Conservation (phyloP, 495 filamentous ascomycete genomes). For the Penicillium soppii region DNA sequence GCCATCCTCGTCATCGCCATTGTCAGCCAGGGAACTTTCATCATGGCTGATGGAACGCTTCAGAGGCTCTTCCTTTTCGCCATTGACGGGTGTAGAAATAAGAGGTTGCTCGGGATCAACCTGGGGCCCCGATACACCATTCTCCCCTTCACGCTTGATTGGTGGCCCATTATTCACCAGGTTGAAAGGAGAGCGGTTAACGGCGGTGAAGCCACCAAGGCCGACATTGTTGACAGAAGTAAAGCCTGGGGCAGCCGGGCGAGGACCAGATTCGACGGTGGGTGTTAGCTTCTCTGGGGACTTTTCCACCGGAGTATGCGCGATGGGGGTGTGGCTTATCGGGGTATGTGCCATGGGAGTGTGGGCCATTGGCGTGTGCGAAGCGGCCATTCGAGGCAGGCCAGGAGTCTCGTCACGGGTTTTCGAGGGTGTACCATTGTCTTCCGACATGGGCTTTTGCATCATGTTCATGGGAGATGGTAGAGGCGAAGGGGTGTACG, state of each 20-base stretch:
- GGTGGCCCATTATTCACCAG: slow-evolving; percentile 48
- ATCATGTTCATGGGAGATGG: slow-evolving; percentile 69
- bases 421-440: slow-evolving; percentile 63
- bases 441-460: slow-evolving; percentile 62
- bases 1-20: slow-evolving; percentile 65
- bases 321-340: slow-evolving; percentile 47
- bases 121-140: slow-evolving; percentile 42
- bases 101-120: slow-evolving; percentile 37
- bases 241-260: slow-evolving; percentile 61
- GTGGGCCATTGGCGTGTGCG: slow-evolving; percentile 58
- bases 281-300: slow-evolving; percentile 38
- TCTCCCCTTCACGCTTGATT: slow-evolving; percentile 53
- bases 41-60: slow-evolving; percentile 87
- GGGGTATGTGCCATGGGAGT: neutral
- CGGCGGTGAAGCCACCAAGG: slow-evolving; percentile 73
- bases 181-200: slow-evolving; percentile 58
- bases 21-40: slow-evolving; percentile 59
- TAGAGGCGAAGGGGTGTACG: slow-evolving; percentile 87
- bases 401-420: slow-evolving; percentile 68
- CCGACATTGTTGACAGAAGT: slow-evolving; percentile 75
- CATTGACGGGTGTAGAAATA: slow-evolving; percentile 53
- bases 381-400: slow-evolving; percentile 64
- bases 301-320: slow-evolving; percentile 62
- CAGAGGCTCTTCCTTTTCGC: slow-evolving; percentile 55
- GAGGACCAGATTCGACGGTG: slow-evolving; percentile 52